Evolutionary conservation across 345 rosid genomes (phyloP).

Genomic region (Eucalyptus curtisii): DNA sequence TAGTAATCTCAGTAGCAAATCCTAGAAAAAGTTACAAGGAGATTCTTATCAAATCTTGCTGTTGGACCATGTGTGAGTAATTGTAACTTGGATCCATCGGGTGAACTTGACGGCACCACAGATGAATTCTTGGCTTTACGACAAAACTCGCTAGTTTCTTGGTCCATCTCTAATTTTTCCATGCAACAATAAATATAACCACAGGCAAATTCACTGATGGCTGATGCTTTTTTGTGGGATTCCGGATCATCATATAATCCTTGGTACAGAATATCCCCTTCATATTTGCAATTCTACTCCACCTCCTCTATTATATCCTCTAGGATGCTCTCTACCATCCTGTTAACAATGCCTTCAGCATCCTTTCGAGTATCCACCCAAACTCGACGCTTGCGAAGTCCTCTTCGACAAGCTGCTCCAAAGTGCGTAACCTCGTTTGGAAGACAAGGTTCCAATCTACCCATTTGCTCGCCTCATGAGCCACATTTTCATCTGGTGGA

Average conservation of each 20-base stretch:
- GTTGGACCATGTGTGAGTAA: background rate
- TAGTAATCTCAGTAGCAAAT: background rate
- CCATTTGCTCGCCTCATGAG: slow-evolving; percentile 31
- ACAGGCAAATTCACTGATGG: background rate
- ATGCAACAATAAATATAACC: background rate
- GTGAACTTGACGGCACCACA: background rate
- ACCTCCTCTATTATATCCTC: slow-evolving; percentile 35
- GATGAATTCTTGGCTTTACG: background rate
- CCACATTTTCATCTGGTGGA: slow-evolving; percentile 1
- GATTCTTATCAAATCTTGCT: background rate
- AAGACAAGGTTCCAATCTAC: slow-evolving; percentile 21
- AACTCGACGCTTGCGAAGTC: slow-evolving; percentile 32
- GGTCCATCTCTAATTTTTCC: background rate
- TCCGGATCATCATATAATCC: background rate
- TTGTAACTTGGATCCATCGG: background rate
- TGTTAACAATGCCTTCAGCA: slow-evolving; percentile 31
- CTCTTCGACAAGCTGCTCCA: slow-evolving; percentile 28
- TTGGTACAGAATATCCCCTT: background rate
- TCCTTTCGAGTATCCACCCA: slow-evolving; percentile 40
- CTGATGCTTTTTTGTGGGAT: background rate
- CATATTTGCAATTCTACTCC: slow-evolving; percentile 4
- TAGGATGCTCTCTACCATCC: slow-evolving; percentile 32
- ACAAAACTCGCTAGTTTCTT: background rate
- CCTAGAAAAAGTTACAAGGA: background rate
- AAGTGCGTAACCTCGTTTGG: background rate